Percentiles rank a stretch among this genome's conserved stretches.
These are phyloP conservation scores for Aspergillus coremiiformis DNA, from an alignment of 495 filamentous ascomycete genomes.

Conservation along the genomic window DNA sequence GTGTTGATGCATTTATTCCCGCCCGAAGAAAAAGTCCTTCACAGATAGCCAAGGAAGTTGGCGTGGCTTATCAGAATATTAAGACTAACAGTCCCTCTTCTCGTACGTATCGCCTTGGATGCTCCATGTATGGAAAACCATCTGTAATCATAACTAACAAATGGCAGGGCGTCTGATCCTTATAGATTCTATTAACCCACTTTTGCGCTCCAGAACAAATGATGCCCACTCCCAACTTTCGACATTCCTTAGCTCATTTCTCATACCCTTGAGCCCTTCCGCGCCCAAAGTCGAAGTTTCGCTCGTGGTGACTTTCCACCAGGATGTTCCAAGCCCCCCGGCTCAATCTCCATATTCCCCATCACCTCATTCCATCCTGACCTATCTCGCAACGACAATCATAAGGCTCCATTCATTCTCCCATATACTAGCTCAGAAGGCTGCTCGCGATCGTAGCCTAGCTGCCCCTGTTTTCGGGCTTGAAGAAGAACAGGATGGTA, in stretches of 20 bases:
- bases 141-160: slow-evolving; percentile 3
- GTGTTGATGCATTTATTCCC: slow-evolving; percentile 56
- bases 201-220: slow-evolving; percentile 23
- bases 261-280: slow-evolving; percentile 19
- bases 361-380: slow-evolving; percentile 51
- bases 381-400: slow-evolving; percentile 62
- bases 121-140: not conserved
- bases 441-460: slow-evolving; percentile 60
- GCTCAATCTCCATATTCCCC: slow-evolving; percentile 56
- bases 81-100: slow-evolving; percentile 23
- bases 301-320: slow-evolving; percentile 40
- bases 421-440: slow-evolving; percentile 60
- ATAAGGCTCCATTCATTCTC: slow-evolving; percentile 55
- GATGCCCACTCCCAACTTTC: slow-evolving; percentile 29
- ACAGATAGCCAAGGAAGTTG: slow-evolving; percentile 53
- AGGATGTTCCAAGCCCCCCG: slow-evolving; percentile 45
- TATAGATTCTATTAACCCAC: slow-evolving; percentile 40
- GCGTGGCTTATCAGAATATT: slow-evolving; percentile 20
- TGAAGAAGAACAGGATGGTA: slow-evolving; percentile 63
- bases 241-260: slow-evolving; percentile 33
- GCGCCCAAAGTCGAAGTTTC: slow-evolving; percentile 30
- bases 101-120: slow-evolving; percentile 19
- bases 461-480: slow-evolving; percentile 71
- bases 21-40: slow-evolving; percentile 51
- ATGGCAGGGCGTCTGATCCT: slow-evolving; percentile 36